Base-by-base conservation (phyloP, 257 asterid genomes). In the Haberlea rhodopensis region DNA sequence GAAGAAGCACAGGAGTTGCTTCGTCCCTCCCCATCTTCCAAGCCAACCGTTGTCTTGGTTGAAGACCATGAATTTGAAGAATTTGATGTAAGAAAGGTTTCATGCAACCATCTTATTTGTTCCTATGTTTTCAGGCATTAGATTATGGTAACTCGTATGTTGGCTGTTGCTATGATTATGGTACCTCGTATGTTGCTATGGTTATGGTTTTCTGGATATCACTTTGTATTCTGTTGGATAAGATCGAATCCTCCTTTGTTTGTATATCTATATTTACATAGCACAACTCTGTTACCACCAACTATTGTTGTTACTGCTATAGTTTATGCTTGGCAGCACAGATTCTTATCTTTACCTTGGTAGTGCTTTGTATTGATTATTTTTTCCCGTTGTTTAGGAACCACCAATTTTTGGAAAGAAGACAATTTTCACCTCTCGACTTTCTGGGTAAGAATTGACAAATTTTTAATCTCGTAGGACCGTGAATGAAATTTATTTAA, bases 1-100 rank as follows among this genome's bases (percentile, higher is more conserved):
- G 95, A 87, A 68, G 97, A 94, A 83, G 92, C 97, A 26, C 99
- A 94, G 56, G 97, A 86, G 63, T 75, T 94, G 73, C 73, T 94
- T 3, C 90, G 96, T 32, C 97, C 99, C 32, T 67, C 87, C 70
- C 95, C 96, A 7, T 73, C 80, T 56, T 57, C 74, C 34, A 73
- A 76, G 57, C 90, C 92, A 29, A 79, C 85, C 45, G 68, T 94
- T 10, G 74, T 86, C 79, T 54, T 77, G 79, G 77, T 94, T 29
- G 99, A 90, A 25, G 84, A 69, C 65, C 71, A 57, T 56, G 99
- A 88, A 73, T 79, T 94, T 63, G 99, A 94, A 83, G 99, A 88
- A 70, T 94, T 80, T 67, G 87, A 86, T 28, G 99, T 83, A 67
- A 69, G 72, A 53, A 57, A 57, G 53, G 13, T 70, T 73, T 60